These are phyloP conservation scores for Waitea zeae DNA, from an alignment of 1,284 basidiomycete species.

Conservation along the genomic window DNA sequence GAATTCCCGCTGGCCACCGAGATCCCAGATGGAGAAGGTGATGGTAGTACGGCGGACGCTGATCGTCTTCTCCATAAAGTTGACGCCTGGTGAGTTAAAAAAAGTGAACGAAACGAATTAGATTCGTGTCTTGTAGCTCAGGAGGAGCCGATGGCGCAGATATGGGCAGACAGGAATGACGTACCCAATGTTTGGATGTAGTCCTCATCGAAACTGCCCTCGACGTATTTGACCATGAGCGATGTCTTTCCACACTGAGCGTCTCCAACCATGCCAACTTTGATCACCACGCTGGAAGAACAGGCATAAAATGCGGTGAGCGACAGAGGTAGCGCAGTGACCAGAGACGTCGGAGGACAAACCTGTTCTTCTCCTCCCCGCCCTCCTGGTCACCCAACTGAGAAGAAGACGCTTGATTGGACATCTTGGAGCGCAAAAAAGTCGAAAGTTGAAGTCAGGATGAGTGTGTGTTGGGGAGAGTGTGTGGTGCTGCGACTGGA, in stretches of 20 bases:
- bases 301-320: constrained; percentile 1
- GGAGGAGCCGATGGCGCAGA: constrained; percentile 1
- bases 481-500: too few relatives aligned
- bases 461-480: too few relatives aligned
- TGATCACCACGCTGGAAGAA: constrained; percentile 69
- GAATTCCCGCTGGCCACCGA: constrained; percentile 95
- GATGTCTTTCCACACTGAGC: constrained; percentile 98
- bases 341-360: constrained; percentile 7
- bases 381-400: constrained; percentile 28
- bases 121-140: too few relatives aligned
- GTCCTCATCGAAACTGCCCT: constrained; percentile 95
- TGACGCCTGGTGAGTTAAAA: too few relatives aligned
- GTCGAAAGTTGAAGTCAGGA: too few relatives aligned
- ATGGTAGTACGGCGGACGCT: constrained; percentile 94
- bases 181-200: constrained; percentile 95
- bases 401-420: constrained; percentile 14
- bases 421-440: constrained; percentile 17
- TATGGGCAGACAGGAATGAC: constrained; percentile 11
- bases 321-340: too few relatives aligned
- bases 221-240: constrained; percentile 97
- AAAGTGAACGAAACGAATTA: too few relatives aligned
- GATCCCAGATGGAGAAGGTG: constrained; percentile 98
- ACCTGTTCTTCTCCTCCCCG: constrained; percentile 64
- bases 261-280: constrained; percentile 98
- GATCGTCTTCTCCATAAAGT: constrained; percentile 99